These are phyloP conservation scores for Sideroxylon spinosum DNA, from an alignment of 179 eudicot genomes.

Conservation along the genomic window DNA sequence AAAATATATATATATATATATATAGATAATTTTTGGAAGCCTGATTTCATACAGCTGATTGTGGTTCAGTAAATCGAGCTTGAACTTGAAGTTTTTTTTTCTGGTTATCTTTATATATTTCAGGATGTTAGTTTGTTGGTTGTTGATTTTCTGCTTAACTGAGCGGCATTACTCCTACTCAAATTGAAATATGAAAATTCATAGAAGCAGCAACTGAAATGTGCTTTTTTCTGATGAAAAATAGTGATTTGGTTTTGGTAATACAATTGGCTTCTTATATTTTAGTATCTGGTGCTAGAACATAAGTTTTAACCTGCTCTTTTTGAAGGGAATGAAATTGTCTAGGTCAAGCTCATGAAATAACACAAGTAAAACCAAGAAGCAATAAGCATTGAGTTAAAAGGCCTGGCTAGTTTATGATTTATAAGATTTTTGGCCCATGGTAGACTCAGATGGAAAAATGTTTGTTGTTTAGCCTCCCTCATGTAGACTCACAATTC, in stretches of 20 bases:
- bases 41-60: neutral
- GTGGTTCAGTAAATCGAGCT: neutral
- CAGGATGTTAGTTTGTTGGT: neutral
- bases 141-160: neutral
- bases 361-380: neutral
- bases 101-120: neutral
- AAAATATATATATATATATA: neutral
- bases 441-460: neutral
- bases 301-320: neutral
- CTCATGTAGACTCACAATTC: no score
- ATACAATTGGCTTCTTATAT: slow-evolving; percentile 4
- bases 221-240: neutral
- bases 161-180: neutral
- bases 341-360: neutral
- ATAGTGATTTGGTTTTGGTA: neutral
- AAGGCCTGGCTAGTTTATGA: neutral
- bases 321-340: neutral
- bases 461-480: slow-evolving; percentile 2
- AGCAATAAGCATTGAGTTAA: neutral
- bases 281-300: neutral
- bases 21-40: neutral
- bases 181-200: neutral
- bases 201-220: neutral
- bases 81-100: neutral
- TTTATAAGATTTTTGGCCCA: slow-evolving; percentile 8